Percentiles rank a stretch among this genome's conserved stretches.
phyloP scores from a whole-genome alignment of 2,329 filamentous ascomycete species.

The Keithomyces neogunnii region DNA sequence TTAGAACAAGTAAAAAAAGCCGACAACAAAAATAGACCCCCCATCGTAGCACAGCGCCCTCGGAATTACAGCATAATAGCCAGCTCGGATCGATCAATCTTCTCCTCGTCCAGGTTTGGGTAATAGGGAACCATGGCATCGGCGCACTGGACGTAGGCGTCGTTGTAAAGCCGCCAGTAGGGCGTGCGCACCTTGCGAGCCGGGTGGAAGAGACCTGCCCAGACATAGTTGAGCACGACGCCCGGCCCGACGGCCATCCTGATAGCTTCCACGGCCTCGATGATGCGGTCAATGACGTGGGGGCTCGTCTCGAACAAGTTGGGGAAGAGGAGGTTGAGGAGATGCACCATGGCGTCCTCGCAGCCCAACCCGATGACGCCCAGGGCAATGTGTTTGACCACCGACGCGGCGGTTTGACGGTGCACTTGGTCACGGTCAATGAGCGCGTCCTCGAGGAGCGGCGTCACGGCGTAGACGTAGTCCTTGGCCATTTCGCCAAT shows the following conservation, averaged over 20 bases:
- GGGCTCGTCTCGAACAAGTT: constrained; percentile 97
- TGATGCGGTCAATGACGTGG: constrained; percentile 95
- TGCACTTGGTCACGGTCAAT: constrained; percentile 98
- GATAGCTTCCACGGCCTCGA: constrained; percentile 95
- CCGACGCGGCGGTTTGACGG: constrained; percentile 88
- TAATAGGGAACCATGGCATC: constrained; percentile 97
- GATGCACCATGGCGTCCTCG: constrained; percentile 96
- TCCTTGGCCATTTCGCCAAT: constrained; percentile 99
- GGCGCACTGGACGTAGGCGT: constrained; percentile 87
- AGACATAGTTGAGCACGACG: constrained; percentile 94
- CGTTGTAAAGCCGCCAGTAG: constrained; percentile 96
- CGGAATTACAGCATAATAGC: constrained; percentile 66
- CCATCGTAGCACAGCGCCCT: background rate
- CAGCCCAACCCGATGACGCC: constrained; percentile 97
- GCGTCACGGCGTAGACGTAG: constrained; percentile 97
- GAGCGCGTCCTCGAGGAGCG: constrained; percentile 88
- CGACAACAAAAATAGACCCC: background rate
- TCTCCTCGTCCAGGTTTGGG: constrained; percentile 75
- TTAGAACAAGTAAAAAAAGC: background rate
- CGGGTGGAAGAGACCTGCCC: constrained; percentile 95
- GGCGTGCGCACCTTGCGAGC: constrained; percentile 89
- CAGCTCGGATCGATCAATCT: constrained; percentile 70
- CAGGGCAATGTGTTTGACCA: constrained; percentile 95
- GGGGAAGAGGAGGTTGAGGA: constrained; percentile 91
- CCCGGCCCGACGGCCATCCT: constrained; percentile 89